Evolutionary conservation across 2,329 filamentous ascomycete genomes (phyloP), one percentile per base, ranked within the genome.

Genomic region (Dothiorella sarmentorum): DNA sequence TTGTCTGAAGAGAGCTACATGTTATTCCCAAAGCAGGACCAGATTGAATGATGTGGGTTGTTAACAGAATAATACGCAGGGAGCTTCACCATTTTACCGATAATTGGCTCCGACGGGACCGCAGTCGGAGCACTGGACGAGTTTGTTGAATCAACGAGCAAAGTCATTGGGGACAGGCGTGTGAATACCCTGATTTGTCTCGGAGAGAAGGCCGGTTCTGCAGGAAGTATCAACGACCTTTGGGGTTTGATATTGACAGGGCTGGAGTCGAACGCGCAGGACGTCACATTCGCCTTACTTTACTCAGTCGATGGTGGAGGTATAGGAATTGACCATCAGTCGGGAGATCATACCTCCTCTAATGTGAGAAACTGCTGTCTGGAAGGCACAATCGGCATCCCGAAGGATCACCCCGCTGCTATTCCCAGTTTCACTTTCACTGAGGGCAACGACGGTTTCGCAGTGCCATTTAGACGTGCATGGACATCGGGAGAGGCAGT

Each of bases 401-500:
- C 43, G 7, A 29, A 37, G 9, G 10, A 29, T 17, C 51, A 56
- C 31, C 42, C 42, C 13, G 58, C 49, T 29, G 52, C 51, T 3
- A 17, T 60, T 7, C 9, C 40, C 6, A 31, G 15, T 6, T 60
- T 60, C 26, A 5, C n/a, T 31, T 29, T 60, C 26, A 43, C 58
- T 10, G 58, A 60, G 37, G 58, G 51, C 1, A 10, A 40, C 9
- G 42, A 51, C 6, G 52, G 51, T 22, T 56, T 42, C 26, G 24
- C 58, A 3, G 7, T 49, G 5, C 43, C 43, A 1, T 60, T 60
- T n/a, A n/a, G 58, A 35, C 51, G 52, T 3, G 42, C 58, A 11
- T 60, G 58, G 58, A 57, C 37, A n/a, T 60, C 58, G n/a, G 31
- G 42, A 15, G 24, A 60, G n/a, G 52, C 58, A 3, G 37, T n/a